A percentile compares a stretch with the other conserved stretches of the same genome.
These are phyloP conservation scores for Penicillium frequentans DNA, from an alignment of 2,329 filamentous ascomycete genomes.

Conservation along the genomic window DNA sequence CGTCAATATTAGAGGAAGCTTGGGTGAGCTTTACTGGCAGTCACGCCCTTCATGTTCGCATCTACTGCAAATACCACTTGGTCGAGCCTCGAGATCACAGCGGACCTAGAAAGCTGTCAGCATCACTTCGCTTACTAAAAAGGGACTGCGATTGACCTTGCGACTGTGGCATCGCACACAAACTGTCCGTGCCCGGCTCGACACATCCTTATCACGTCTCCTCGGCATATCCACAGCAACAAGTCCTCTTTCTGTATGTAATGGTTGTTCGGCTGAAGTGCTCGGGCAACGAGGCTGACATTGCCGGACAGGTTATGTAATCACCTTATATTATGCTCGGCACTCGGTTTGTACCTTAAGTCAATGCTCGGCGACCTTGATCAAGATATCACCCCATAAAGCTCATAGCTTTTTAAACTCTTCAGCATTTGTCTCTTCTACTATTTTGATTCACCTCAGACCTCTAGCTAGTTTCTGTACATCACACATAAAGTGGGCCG, in stretches of 20 bases:
- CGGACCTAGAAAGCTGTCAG: conserved; percentile 1
- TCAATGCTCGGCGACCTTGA: not conserved
- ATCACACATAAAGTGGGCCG: no score
- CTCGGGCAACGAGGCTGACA: not conserved
- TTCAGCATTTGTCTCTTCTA: not conserved
- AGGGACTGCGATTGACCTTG: not conserved
- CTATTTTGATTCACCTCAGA: no score
- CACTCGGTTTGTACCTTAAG: not conserved
- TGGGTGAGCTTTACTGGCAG: not conserved
- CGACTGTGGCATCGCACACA: not conserved
- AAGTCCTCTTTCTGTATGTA: not conserved
- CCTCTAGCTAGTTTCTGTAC: no score
- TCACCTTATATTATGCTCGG: not conserved
- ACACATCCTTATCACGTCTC: not conserved
- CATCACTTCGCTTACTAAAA: not conserved
- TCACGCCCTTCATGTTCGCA: conserved; percentile 3
- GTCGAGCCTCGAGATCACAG: conserved; percentile 8
- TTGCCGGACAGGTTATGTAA: not conserved
- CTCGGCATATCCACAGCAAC: not conserved
- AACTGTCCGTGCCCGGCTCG: not conserved
- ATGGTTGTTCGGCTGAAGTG: not conserved
- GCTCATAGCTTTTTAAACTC: not conserved
- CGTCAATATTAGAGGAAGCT: not conserved
- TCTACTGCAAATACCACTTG: conserved; percentile 5
- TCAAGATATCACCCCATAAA: not conserved